Evolutionary conservation across 179 eudicot species (phyloP), one percentile per base, ranked within the genome.

Genomic region (Beta corolliflora): DNA sequence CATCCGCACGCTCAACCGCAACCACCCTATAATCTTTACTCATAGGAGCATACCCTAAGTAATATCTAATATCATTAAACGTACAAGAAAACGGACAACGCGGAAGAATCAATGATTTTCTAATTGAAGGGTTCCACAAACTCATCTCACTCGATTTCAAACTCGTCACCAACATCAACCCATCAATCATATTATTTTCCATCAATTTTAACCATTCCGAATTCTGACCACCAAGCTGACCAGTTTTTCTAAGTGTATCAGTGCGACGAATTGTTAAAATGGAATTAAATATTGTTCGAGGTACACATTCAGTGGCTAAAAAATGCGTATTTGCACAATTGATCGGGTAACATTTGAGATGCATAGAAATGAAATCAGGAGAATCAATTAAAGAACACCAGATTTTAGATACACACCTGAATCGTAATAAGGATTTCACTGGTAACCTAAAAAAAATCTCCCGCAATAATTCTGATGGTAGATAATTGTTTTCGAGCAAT

Each of bases 311-410:
- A 5, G 19, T 7, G 5, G 11, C 31, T 5, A 77, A 11, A 0
- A 71, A 21, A 12, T 9, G 21, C 5, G n/a, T 52, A 9, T 78
- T 36, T 7, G 15, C 12, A 15, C 8, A 7, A 45, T 41, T 55
- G 10, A 55, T 70, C 7, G 15, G 45, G 64, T 7, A 59, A 23
- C 44, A 68, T 1, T 41, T 71, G 1, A 44, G 53, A 60, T 79
- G 46, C 54, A 16, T 13, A 46, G 66, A 14, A 48, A 59, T 45
- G 77, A 77, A 78, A 50, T 50, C 29, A 67, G 73, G 80, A 50
- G 53, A 19, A 53, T 66, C 80, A 67, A 78, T 78, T 45, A 45
- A 7, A 18, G 74, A 66, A 9, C 53, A 23, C 73, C 80, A 78
- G 1, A 9, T 9, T 78, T 78, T 78, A 67, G 48, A 65, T 5